These are phyloP conservation scores for Toxicodendron radicans DNA, from an alignment of 345 rosid species.

Conservation along the genomic window DNA sequence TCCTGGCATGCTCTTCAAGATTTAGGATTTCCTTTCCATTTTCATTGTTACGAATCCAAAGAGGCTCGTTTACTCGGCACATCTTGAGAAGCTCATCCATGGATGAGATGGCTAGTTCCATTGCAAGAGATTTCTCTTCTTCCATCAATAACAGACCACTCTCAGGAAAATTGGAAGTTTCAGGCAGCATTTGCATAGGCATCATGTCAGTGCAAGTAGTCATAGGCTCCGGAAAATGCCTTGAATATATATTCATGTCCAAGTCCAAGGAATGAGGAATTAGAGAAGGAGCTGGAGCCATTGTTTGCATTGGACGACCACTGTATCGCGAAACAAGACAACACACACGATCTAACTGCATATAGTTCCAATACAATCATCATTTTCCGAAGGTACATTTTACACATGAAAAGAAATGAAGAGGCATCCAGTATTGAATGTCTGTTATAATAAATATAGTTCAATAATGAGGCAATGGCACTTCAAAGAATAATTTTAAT, in stretches of 20 bases:
- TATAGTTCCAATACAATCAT: background rate
- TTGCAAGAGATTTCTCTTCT: slow-evolving; percentile 65
- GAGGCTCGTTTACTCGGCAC: slow-evolving; percentile 61
- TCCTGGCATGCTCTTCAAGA: slow-evolving; percentile 57
- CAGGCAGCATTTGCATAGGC: slow-evolving; percentile 49
- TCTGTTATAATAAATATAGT: background rate
- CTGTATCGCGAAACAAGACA: slow-evolving; percentile 55
- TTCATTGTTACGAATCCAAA: slow-evolving; percentile 57
- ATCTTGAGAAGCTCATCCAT: slow-evolving; percentile 64
- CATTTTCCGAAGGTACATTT: background rate
- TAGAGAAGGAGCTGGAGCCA: slow-evolving; percentile 38
- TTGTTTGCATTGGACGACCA: slow-evolving; percentile 50
- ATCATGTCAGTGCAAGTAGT: slow-evolving; percentile 45
- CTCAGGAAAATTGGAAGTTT: slow-evolving; percentile 35
- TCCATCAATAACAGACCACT: slow-evolving; percentile 47
- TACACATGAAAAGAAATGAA: background rate
- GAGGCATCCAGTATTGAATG: background rate
- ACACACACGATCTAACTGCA: slow-evolving; percentile 75
- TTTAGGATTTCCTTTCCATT: slow-evolving; percentile 47
- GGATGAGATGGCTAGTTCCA: slow-evolving; percentile 71
- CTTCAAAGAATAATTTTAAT: too few relatives aligned
- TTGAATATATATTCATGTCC: slow-evolving; percentile 69
- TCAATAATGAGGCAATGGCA: background rate
- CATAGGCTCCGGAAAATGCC: slow-evolving; percentile 45
- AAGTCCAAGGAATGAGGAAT: slow-evolving; percentile 61